A percentile compares a stretch with the other conserved stretches of the same genome.
These are phyloP conservation scores for Boletellus sp. DNA, from an alignment of 768 basidiomycete species.

Conservation along the genomic window DNA sequence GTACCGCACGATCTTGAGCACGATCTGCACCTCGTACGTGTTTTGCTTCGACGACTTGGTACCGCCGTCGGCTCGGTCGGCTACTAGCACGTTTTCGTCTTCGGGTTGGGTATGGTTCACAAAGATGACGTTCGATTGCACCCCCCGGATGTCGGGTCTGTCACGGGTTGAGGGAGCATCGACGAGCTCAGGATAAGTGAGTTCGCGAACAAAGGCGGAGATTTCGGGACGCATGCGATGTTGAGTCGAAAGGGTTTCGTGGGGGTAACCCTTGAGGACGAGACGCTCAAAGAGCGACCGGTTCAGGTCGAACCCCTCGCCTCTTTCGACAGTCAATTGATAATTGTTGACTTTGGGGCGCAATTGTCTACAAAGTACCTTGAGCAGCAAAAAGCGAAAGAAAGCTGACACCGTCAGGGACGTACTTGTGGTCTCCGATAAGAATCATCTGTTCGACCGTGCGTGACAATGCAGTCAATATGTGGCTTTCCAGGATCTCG, in stretches of 20 bases:
- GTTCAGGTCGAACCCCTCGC: too few species aligned
- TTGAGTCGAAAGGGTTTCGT: too few species aligned
- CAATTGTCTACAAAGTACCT: conserved; percentile 49
- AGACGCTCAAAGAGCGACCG: too few species aligned
- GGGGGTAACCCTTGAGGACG: too few species aligned
- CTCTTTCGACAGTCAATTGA: too few species aligned
- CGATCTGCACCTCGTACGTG: conserved; percentile 55
- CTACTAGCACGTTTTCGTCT: too few species aligned
- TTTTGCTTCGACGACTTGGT: conserved; percentile 59
- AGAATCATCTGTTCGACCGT: conserved; percentile 52
- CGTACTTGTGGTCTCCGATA: conserved; percentile 66
- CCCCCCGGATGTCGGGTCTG: conserved; percentile 50
- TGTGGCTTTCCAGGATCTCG: conserved; percentile 66
- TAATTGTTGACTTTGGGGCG: conserved; percentile 72
- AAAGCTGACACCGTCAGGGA: not conserved
- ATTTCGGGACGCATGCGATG: too few species aligned
- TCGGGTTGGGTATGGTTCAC: conserved; percentile 56
- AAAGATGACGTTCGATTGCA: conserved; percentile 57
- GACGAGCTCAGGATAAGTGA: conserved; percentile 63
- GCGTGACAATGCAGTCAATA: conserved; percentile 52
- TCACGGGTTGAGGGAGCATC: conserved; percentile 49
- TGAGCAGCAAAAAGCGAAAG: too few species aligned
- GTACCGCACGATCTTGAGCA: conserved; percentile 61
- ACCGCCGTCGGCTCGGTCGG: conserved; percentile 43
- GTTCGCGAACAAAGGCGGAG: too few species aligned